A percentile compares a stretch with the other conserved stretches of the same genome.
phyloP scores from a whole-genome alignment of 2,329 filamentous ascomycete species.

The Fusarium devonianum region DNA sequence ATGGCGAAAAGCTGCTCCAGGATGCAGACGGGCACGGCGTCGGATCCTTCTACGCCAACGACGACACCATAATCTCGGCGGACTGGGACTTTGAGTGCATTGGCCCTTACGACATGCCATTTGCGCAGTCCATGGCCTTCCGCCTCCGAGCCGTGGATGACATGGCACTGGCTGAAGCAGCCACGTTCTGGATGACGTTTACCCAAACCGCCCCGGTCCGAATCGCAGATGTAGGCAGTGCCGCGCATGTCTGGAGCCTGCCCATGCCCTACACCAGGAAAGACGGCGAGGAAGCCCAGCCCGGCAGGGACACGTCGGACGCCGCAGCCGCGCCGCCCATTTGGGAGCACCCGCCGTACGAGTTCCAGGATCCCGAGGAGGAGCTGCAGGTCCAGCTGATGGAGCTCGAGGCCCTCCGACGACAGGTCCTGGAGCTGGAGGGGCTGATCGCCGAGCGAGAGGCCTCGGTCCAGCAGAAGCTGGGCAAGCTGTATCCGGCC shows the following conservation, averaged over 20 bases:
- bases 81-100: slow-evolving; percentile 58
- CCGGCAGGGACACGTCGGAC: slow-evolving; percentile 13
- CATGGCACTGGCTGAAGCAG: slow-evolving; percentile 45
- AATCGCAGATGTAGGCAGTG: slow-evolving; percentile 53
- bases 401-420: slow-evolving; percentile 53
- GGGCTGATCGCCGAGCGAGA: slow-evolving; percentile 54
- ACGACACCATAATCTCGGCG: slow-evolving; percentile 50
- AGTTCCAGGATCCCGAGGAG: slow-evolving; percentile 43
- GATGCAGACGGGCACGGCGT: slow-evolving; percentile 51
- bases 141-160: slow-evolving; percentile 53
- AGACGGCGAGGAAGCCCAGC: slow-evolving; percentile 6
- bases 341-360: slow-evolving; percentile 17
- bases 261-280: slow-evolving; percentile 38
- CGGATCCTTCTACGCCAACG: slow-evolving; percentile 50
- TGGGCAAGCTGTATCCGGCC: slow-evolving; percentile 39
- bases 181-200: slow-evolving; percentile 54
- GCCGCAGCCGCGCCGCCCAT: slow-evolving; percentile 4
- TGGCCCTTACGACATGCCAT: slow-evolving; percentile 48
- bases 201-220: slow-evolving; percentile 53
- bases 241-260: slow-evolving; percentile 41
- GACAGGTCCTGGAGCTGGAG: slow-evolving; percentile 52
- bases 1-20: slow-evolving; percentile 53
- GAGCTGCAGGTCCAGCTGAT: slow-evolving; percentile 52
- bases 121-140: slow-evolving; percentile 56
- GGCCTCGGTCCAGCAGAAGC: slow-evolving; percentile 47